Conservation (phyloP, 2,329 filamentous ascomycete genomes). For the Atkinsonella texensis region DNA sequence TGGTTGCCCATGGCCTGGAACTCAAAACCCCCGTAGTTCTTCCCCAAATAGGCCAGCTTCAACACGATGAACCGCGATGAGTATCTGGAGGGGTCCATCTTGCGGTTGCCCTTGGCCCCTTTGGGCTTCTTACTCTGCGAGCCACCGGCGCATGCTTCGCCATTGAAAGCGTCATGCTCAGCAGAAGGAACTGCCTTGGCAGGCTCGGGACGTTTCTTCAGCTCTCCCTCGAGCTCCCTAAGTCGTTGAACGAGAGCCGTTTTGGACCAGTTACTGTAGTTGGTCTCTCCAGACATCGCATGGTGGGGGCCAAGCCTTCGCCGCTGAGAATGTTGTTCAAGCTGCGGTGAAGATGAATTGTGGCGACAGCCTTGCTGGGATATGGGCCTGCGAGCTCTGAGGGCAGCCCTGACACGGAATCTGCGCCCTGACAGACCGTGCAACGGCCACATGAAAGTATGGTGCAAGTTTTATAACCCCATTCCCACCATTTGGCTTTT, state of each 20-base stretch:
- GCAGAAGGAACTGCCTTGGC: constrained; percentile 14
- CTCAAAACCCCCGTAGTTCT: constrained; percentile 87
- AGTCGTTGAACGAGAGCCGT: constrained; percentile 58
- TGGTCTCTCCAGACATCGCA: constrained; percentile 21
- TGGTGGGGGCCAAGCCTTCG: background rate
- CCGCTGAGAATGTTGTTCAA: background rate
- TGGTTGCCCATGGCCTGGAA: constrained; percentile 61
- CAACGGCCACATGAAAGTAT: constrained; percentile 17
- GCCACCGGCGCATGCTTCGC: background rate
- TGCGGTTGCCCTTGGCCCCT: constrained; percentile 32
- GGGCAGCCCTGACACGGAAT: constrained; percentile 13
- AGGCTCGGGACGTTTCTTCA: constrained; percentile 33
- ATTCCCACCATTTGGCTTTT: background rate
- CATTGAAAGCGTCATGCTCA: background rate
- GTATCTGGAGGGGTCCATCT: constrained; percentile 71
- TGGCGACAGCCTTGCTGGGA: constrained; percentile 1
- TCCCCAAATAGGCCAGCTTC: constrained; percentile 88
- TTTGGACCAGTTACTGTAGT: constrained; percentile 57
- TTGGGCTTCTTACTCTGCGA: constrained; percentile 11
- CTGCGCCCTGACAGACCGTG: constrained; percentile 15
- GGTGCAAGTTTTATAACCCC: constrained; percentile 1
- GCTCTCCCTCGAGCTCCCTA: constrained; percentile 51
- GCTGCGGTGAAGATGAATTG: constrained; percentile 7
- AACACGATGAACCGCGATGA: constrained; percentile 75
- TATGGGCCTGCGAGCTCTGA: constrained; percentile 6